These are phyloP conservation scores for Penicillium pulvis DNA, from an alignment of 495 filamentous ascomycete species.

Conservation along the genomic window DNA sequence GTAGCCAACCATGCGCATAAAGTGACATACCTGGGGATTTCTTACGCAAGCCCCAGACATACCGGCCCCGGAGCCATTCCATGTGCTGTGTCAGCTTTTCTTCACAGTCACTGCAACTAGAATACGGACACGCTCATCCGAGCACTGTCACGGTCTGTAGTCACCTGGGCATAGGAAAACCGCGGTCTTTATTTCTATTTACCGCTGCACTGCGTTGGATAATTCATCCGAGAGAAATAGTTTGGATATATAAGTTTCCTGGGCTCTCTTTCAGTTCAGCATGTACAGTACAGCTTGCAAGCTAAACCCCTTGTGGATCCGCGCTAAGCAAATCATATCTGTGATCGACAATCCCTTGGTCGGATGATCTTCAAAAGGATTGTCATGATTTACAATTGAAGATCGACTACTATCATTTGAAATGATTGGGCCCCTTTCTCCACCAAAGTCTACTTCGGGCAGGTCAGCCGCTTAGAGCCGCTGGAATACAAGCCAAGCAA, in stretches of 20 bases:
- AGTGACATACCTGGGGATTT: background rate
- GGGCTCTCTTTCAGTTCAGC: background rate
- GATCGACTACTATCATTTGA: conserved; percentile 1
- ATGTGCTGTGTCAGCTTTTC: background rate
- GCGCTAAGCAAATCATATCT: background rate
- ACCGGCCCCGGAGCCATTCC: background rate
- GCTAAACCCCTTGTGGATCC: conserved; percentile 3
- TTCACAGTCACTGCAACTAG: background rate
- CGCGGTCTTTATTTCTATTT: background rate
- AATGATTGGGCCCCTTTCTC: conserved; percentile 6
- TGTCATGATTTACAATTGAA: background rate
- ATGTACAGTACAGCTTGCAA: background rate
- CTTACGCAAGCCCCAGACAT: conserved; percentile 6
- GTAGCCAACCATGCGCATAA: background rate
- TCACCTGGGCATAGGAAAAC: background rate
- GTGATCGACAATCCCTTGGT: conserved; percentile 3
- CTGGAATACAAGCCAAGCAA: background rate
- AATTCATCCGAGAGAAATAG: background rate
- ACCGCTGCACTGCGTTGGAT: background rate
- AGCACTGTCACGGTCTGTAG: background rate
- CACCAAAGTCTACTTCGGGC: background rate
- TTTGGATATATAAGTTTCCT: background rate
- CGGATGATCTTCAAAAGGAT: conserved; percentile 1
- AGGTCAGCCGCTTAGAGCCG: background rate
- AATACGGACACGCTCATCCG: background rate